Percentiles rank a stretch among this genome's conserved stretches.
Conservation (phyloP, 768 basidiomycete genomes). For the Mycena filopes region DNA sequence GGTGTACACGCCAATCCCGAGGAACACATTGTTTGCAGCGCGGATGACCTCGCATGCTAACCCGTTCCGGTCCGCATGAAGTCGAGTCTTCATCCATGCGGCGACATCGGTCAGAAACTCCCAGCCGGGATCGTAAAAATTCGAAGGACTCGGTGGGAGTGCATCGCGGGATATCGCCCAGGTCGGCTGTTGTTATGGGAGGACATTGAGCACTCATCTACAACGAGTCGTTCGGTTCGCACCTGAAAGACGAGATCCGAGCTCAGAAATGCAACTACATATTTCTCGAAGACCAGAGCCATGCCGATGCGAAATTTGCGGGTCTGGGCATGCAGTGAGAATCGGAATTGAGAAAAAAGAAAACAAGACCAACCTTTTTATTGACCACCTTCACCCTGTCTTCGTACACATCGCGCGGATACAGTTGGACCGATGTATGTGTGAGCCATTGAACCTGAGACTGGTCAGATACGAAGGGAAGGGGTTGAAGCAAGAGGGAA, state of each 20-base stretch:
- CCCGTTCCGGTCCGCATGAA: not conserved
- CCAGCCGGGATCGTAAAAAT: not conserved
- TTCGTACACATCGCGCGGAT: not conserved
- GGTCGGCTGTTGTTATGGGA: too few species aligned
- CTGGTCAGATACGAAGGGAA: not conserved
- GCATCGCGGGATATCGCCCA: not conserved
- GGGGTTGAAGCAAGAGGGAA: not conserved
- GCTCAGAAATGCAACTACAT: not conserved
- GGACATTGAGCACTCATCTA: not conserved
- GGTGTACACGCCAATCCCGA: not conserved
- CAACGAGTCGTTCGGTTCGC: too few species aligned
- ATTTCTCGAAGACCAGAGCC: not conserved
- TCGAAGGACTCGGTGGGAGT: not conserved
- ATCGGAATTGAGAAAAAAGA: too few species aligned
- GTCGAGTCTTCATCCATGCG: not conserved
- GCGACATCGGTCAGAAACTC: not conserved
- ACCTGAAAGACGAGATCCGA: not conserved
- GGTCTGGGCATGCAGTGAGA: not conserved
- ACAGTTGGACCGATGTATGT: not conserved
- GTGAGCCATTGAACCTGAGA: not conserved
- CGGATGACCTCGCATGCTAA: not conserved
- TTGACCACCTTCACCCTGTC: not conserved
- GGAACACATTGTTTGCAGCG: not conserved
- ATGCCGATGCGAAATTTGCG: not conserved
- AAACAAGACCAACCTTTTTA: too few species aligned